Conservation (phyloP, 176 grass and related monocot species). For the Raddia guianensis region DNA sequence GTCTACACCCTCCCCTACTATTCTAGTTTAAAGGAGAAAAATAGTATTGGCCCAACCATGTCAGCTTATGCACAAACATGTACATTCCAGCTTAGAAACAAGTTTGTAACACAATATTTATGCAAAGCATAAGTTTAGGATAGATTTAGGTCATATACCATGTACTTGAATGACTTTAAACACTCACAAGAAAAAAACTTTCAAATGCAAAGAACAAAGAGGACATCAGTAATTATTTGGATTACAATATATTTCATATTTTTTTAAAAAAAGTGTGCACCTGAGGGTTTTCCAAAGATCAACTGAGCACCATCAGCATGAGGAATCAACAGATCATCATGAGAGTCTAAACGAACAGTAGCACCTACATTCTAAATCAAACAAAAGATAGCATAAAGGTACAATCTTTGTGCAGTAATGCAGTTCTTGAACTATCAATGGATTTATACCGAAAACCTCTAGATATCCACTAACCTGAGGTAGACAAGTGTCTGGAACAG, state of each 20-base stretch:
- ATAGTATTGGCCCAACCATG: background rate
- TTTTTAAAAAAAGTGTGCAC: slow-evolving; percentile 23
- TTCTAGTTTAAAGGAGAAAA: background rate
- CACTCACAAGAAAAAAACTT: background rate
- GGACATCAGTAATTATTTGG: background rate
- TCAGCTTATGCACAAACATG: background rate
- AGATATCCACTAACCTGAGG: slow-evolving; percentile 22
- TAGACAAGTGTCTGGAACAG: background rate
- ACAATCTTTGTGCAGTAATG: background rate
- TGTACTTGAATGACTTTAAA: background rate
- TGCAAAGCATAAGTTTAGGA: background rate
- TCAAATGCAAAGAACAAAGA: background rate
- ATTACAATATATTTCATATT: background rate
- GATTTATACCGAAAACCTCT: background rate
- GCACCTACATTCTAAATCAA: slow-evolving; percentile 35
- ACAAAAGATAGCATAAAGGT: slow-evolving; percentile 1
- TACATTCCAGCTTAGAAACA: background rate
- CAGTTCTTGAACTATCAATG: background rate
- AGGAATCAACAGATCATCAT: slow-evolving; percentile 18
- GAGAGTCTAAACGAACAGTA: slow-evolving; percentile 33
- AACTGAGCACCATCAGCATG: slow-evolving; percentile 8
- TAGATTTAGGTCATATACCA: background rate
- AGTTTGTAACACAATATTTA: background rate
- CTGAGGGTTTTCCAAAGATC: slow-evolving; percentile 28
- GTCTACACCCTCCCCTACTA: background rate